Base-by-base conservation (phyloP, 1,284 basidiomycete species). In the Papiliotrema flavescens region DNA sequence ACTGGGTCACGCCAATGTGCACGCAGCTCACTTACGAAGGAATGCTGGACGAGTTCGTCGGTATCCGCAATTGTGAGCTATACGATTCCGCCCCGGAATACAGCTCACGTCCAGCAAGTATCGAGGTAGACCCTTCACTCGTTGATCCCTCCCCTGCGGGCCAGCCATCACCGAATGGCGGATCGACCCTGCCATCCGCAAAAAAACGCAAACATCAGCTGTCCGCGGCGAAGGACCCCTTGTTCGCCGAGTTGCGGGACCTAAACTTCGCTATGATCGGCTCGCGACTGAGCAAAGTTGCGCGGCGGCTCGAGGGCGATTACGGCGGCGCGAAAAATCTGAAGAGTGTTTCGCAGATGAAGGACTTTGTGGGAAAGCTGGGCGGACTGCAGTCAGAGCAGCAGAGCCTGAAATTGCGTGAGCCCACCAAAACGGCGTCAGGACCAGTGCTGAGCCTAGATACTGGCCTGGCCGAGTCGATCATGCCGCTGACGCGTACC, bases 1-100 rank as follows among this genome's bases (percentile, higher is more conserved):
- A 98, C 72, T 89, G 97, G 85, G 86, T 96, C 51, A 97, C 95
- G 0, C 93, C 95, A 1, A 81, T 98, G 51, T 85, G 95, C 45
- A 98, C 95, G 1, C 95, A 98, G 69, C 79, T 98, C 52, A 99
- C 96, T 0, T 99, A 98, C 67, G 88, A 97, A 72, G 96, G 96
- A 17, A 85, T 99, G 42, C 81, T 98, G n/a, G 95, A 98, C 67
- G 96, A 98, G 72, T 79, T 92, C 41, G 80, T 97, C 44, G 90
- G 90, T 1, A 87, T 98, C 60, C 87, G 83, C 74, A 91, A 96
- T 65, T 88, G 93, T 90, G 62, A 52, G 86, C 74, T 32, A 32
- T 11, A 32, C 11, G 28, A 11, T 19, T 54, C 45, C 20, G 51
- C 48, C 49, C 51, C 63, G 49, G 57, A 35, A 47, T 32, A 11